Conservation (phyloP, 2,329 filamentous ascomycete species). For the Orbilia ellipsospora region DNA sequence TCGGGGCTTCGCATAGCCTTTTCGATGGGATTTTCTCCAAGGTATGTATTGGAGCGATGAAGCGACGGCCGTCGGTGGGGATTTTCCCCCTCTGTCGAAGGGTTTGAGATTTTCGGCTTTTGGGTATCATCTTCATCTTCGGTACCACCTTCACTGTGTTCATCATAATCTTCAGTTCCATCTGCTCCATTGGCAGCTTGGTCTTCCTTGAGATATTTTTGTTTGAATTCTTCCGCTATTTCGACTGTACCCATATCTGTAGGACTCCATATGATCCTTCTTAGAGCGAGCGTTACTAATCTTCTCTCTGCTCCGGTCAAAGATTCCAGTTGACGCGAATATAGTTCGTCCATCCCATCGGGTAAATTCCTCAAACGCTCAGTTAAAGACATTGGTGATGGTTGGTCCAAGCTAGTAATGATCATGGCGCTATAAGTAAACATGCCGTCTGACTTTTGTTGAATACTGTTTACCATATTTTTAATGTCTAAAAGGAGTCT, state of each 20-base stretch:
- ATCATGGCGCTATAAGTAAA: conserved; percentile 40
- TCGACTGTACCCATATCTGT: conserved; percentile 9
- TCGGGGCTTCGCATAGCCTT: conserved; percentile 33
- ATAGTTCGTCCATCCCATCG: conserved; percentile 27
- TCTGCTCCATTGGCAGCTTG: neutral
- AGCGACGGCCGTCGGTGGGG: neutral
- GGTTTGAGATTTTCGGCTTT: neutral
- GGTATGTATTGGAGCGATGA: neutral
- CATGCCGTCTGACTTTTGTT: conserved; percentile 34
- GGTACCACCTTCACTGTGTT: neutral
- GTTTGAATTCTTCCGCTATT: conserved; percentile 32
- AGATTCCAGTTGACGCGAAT: conserved; percentile 18
- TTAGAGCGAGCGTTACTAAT: conserved; percentile 21
- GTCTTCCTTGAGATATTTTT: conserved; percentile 8
- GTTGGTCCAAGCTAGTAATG: conserved; percentile 26
- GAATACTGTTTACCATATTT: conserved; percentile 26
- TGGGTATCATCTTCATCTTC: neutral
- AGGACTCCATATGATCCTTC: conserved; percentile 9
- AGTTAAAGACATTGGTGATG: conserved; percentile 24
- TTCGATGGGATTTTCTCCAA: conserved; percentile 11
- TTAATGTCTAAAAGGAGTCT: conserved; percentile 20
- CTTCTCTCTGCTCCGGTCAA: conserved; percentile 6
- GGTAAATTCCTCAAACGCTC: conserved; percentile 17
- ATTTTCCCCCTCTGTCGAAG: neutral
- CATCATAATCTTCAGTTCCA: conserved; percentile 9